Evolutionary conservation across 495 filamentous ascomycete species (phyloP).

Genomic region (Letharia lupina): DNA sequence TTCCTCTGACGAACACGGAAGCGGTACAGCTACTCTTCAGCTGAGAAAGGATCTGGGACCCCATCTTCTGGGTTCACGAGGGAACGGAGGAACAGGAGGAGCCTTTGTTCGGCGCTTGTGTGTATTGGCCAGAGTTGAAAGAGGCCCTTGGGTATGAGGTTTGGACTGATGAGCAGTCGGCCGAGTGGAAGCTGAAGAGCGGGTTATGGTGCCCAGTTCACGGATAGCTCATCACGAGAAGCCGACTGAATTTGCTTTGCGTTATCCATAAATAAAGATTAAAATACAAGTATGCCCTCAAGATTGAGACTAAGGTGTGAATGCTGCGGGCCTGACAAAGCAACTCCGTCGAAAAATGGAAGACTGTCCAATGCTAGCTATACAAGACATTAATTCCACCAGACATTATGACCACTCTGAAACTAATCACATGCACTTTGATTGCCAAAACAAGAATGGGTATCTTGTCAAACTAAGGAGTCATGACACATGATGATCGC

Average conservation of each 20-base stretch:
- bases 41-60: neutral
- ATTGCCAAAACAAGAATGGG: slow-evolving; percentile 3
- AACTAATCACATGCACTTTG: neutral
- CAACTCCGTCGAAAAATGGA: neutral
- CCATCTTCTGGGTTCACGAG: neutral
- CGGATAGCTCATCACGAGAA: no score
- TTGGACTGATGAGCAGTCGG: neutral
- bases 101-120: neutral
- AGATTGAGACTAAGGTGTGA: neutral
- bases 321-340: no score
- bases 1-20: neutral
- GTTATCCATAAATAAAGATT: neutral
- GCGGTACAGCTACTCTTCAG: neutral
- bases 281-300: neutral
- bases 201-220: neutral
- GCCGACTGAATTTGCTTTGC: neutral
- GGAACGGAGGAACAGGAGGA: neutral
- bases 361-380: neutral
- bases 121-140: neutral
- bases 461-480: neutral
- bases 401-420: neutral
- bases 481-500: neutral
- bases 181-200: neutral
- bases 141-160: neutral
- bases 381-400: neutral